These are phyloP conservation scores for Nakazawaea wickerhamii DNA, from an alignment of 805 yeast genomes.

Conservation along the genomic window DNA sequence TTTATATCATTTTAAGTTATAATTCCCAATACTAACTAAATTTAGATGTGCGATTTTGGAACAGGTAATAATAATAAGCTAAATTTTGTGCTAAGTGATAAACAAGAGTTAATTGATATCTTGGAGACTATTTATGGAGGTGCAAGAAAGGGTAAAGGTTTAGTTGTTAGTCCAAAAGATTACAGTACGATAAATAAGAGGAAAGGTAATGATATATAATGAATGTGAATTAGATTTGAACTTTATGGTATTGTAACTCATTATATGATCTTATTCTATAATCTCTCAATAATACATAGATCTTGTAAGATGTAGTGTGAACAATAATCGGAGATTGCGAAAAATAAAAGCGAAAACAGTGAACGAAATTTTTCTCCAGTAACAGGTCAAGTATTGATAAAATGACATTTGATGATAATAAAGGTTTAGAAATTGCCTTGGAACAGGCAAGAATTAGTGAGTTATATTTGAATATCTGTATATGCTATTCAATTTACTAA, in stretches of 20 bases:
- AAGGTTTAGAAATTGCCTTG: slow-evolving; percentile 64
- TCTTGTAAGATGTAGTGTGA: too few species aligned
- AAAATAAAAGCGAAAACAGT: too few species aligned
- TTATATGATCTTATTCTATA: neutral
- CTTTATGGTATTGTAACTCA: too few species aligned
- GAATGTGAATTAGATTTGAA: neutral
- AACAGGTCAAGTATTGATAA: too few species aligned
- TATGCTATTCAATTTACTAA: too few species aligned
- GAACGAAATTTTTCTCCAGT: too few species aligned
- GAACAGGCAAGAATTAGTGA: slow-evolving; percentile 63
- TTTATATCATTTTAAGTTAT: too few species aligned
- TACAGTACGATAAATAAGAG: slow-evolving; percentile 35
- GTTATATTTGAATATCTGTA: too few species aligned
- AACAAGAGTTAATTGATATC: slow-evolving; percentile 88
- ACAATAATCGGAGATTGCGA: too few species aligned
- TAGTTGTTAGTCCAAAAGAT: slow-evolving; percentile 79
- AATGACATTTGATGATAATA: slow-evolving; percentile 55
- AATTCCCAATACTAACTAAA: neutral
- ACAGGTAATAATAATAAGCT: slow-evolving; percentile 96
- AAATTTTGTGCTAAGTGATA: slow-evolving; percentile 71
- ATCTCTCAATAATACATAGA: too few species aligned
- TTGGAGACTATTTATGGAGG: slow-evolving; percentile 87
- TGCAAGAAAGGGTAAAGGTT: slow-evolving; percentile 87
- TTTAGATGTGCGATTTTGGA: slow-evolving; percentile 86
- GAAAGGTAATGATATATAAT: slow-evolving; percentile 6